Evolutionary conservation across 192 early-diverging fungal genomes (phyloP).

Genomic region (Backusella macrospora): DNA sequence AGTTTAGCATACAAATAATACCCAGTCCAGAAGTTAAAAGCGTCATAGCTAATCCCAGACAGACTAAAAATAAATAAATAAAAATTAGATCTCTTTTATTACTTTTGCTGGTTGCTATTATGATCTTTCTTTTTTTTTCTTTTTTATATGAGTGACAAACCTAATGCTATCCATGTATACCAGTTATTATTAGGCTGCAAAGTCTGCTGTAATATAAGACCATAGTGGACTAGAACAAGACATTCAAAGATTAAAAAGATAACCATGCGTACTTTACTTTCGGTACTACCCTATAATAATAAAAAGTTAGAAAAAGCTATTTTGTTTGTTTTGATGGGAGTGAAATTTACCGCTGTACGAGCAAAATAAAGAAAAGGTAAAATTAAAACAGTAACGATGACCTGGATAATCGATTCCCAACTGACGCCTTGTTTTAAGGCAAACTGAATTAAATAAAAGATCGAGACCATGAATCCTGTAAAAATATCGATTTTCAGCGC

Average conservation of each 20-base stretch:
- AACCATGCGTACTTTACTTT: slow-evolving; percentile 35
- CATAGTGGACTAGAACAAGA: slow-evolving; percentile 37
- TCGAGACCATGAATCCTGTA: slow-evolving; percentile 72
- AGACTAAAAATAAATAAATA: slow-evolving; percentile 22
- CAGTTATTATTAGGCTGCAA: slow-evolving; percentile 37
- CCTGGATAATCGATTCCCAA: slow-evolving; percentile 33
- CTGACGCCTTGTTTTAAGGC: slow-evolving; percentile 28
- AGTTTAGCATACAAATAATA: slow-evolving; percentile 40
- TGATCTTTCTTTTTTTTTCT: not conserved
- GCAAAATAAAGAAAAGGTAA: slow-evolving; percentile 44
- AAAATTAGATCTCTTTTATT: not conserved
- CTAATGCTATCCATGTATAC: slow-evolving; percentile 43
- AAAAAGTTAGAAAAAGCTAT: not conserved
- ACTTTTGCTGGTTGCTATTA: too few species aligned
- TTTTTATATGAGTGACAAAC: slow-evolving; percentile 22
- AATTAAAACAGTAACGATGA: slow-evolving; percentile 31
- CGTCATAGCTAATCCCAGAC: slow-evolving; percentile 23
- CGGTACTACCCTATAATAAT: slow-evolving; percentile 33
- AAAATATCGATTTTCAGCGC: slow-evolving; percentile 82
- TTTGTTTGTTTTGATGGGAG: slow-evolving; percentile 5
- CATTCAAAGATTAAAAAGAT: slow-evolving; percentile 37
- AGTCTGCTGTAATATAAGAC: slow-evolving; percentile 33
- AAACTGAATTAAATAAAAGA: slow-evolving; percentile 57
- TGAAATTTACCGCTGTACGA: slow-evolving; percentile 34
- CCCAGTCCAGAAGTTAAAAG: slow-evolving; percentile 28